phyloP scores from a whole-genome alignment of 192 early-diverging fungal species.

The Coemansia sp. region DNA sequence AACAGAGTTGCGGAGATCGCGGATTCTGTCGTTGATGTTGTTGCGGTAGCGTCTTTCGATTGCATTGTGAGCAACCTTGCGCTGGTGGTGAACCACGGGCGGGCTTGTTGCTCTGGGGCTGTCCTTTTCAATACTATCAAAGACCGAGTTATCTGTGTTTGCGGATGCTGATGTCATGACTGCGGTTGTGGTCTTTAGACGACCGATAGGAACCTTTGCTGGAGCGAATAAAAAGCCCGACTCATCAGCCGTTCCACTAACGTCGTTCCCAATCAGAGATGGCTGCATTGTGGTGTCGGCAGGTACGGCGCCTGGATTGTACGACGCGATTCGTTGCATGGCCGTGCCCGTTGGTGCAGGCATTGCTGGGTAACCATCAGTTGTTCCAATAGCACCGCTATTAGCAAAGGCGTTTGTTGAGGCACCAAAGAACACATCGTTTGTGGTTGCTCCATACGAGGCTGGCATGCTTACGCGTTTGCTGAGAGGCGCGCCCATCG shows the following conservation, averaged over 20 bases:
- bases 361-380: neutral
- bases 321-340: slow-evolving; percentile 48
- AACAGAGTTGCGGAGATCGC: slow-evolving; percentile 80
- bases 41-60: slow-evolving; percentile 94
- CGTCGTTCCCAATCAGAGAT: neutral
- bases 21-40: slow-evolving; percentile 95
- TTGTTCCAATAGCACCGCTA: neutral
- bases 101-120: neutral
- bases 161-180: slow-evolving; percentile 4
- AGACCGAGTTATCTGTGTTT: neutral
- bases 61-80: slow-evolving; percentile 93
- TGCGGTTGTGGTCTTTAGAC: slow-evolving; percentile 13
- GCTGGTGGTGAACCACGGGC: slow-evolving; percentile 57
- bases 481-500: slow-evolving; percentile 35
- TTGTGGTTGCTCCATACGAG: slow-evolving; percentile 16
- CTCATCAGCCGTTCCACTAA: neutral
- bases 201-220: slow-evolving; percentile 15
- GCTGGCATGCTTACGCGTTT: slow-evolving; percentile 51
- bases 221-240: neutral
- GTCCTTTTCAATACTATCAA: neutral
- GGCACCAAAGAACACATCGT: neutral
- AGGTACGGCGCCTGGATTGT: slow-evolving; percentile 19
- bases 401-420: neutral
- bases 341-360: slow-evolving; percentile 21
- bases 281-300: neutral